Evolutionary conservation across 1,284 basidiomycete genomes (phyloP).

Genomic region (Vanrija pseudolonga): DNA sequence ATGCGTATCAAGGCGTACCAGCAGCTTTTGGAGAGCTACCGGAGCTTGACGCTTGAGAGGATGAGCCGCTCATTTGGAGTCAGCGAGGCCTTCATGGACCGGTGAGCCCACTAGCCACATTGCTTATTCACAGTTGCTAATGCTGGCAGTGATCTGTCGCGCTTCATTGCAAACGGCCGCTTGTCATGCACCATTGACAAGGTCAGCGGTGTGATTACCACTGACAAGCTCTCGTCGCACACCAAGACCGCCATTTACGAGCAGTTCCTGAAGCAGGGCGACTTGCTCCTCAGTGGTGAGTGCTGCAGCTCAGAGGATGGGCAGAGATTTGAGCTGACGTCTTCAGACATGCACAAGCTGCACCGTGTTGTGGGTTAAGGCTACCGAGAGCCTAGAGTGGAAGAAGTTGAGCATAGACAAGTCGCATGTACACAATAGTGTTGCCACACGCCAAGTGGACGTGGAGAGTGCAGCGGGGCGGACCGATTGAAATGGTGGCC

Average conservation of each 20-base stretch:
- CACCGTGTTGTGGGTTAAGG: slow-evolving; percentile 46
- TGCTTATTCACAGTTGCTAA: background rate
- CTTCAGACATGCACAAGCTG: slow-evolving; percentile 48
- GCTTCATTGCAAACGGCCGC: slow-evolving; percentile 87
- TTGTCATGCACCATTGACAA: slow-evolving; percentile 91
- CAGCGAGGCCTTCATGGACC: slow-evolving; percentile 80
- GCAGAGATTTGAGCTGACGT: background rate
- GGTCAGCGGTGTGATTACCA: slow-evolving; percentile 88
- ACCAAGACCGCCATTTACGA: slow-evolving; percentile 87
- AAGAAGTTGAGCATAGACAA: background rate
- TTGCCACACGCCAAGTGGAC: no score
- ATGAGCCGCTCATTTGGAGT: slow-evolving; percentile 88
- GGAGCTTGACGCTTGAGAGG: slow-evolving; percentile 82
- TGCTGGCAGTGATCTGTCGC: slow-evolving; percentile 70
- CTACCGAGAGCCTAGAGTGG: background rate
- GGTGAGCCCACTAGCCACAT: slow-evolving; percentile 52
- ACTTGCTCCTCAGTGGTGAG: slow-evolving; percentile 70
- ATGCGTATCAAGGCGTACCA: slow-evolving; percentile 94
- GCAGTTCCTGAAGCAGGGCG: slow-evolving; percentile 80
- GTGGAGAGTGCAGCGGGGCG: no score
- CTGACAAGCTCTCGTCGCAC: slow-evolving; percentile 72
- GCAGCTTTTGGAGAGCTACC: slow-evolving; percentile 88
- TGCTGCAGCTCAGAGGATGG: background rate
- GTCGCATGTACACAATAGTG: no score
- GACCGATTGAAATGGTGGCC: no score